Conservation (phyloP, 2,329 filamentous ascomycete genomes). For the Aspergillus thermomutatus region DNA sequence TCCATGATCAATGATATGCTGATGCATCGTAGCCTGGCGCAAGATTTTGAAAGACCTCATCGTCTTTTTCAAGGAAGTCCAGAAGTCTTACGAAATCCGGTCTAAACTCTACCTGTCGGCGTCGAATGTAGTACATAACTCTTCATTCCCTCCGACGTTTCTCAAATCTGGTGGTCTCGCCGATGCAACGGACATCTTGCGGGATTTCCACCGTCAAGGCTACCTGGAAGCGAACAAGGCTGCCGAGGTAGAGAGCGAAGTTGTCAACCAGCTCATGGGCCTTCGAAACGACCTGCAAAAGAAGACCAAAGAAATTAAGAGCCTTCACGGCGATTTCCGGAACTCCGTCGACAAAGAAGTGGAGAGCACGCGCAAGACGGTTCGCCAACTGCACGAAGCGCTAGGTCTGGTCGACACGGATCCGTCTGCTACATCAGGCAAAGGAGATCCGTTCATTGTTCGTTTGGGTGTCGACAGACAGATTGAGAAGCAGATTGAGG, state of each 20-base stretch:
- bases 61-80: constrained; percentile 87
- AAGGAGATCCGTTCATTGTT: constrained; percentile 87
- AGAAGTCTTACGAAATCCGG: constrained; percentile 80
- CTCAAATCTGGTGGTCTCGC: constrained; percentile 78
- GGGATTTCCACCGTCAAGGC: constrained; percentile 77
- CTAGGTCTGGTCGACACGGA: constrained; percentile 78
- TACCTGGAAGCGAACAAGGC: constrained; percentile 82
- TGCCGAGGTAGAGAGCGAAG: constrained; percentile 84
- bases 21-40: constrained; percentile 68
- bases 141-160: constrained; percentile 70
- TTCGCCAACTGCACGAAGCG: constrained; percentile 76
- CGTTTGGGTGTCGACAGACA: constrained; percentile 83
- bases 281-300: constrained; percentile 84
- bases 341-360: constrained; percentile 96
- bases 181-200: constrained; percentile 77
- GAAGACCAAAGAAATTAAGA: constrained; percentile 98
- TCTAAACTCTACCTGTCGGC: constrained; percentile 80
- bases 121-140: constrained; percentile 79
- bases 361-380: constrained; percentile 74
- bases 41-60: constrained; percentile 95
- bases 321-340: constrained; percentile 89
- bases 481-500: constrained; percentile 87
- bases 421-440: constrained; percentile 69
- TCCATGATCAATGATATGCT: constrained; percentile 5
- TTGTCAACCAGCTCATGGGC: constrained; percentile 81